Conservation (phyloP, 2,329 filamentous ascomycete genomes). For the Colletotrichum musicola region DNA sequence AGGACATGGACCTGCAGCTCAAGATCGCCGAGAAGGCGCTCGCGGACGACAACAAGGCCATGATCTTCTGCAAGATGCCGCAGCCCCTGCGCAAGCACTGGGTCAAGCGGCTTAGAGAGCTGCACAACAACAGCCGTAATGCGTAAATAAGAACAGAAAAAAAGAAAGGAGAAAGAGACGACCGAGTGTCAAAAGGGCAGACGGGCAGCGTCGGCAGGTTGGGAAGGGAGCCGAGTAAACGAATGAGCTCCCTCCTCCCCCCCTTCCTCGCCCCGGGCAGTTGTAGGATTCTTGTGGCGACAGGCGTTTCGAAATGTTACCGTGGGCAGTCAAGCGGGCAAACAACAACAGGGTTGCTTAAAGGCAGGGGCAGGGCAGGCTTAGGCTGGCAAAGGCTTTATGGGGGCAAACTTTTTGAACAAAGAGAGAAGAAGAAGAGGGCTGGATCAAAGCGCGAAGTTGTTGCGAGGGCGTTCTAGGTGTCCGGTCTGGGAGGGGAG, state of each 20-base stretch:
- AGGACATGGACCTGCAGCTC: conserved; percentile 70
- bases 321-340: not conserved
- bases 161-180: too few species aligned
- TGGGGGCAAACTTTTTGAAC: conserved; percentile 19
- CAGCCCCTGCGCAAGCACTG: conserved; percentile 65
- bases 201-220: not conserved
- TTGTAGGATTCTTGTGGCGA: conserved; percentile 18
- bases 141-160: conserved; percentile 37
- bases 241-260: conserved; percentile 1
- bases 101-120: conserved; percentile 65
- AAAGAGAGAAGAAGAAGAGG: conserved; percentile 6
- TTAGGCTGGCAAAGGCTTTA: conserved; percentile 25
- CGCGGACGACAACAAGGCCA: conserved; percentile 70
- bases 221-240: conserved; percentile 4
- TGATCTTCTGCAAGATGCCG: conserved; percentile 74
- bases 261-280: not conserved
- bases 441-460: conserved; percentile 23
- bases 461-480: conserved; percentile 37
- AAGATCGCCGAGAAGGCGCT: conserved; percentile 71
- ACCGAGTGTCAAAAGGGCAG: conserved; percentile 1
- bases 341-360: conserved; percentile 7
- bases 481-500: conserved; percentile 26
- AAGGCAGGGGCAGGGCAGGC: conserved; percentile 2
- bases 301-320: conserved; percentile 5
- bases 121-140: conserved; percentile 48